Evolutionary conservation across 164 flowering plant species (phyloP), one percentile per base, ranked within the genome.

Genomic region (Macadamia integrifolia): DNA sequence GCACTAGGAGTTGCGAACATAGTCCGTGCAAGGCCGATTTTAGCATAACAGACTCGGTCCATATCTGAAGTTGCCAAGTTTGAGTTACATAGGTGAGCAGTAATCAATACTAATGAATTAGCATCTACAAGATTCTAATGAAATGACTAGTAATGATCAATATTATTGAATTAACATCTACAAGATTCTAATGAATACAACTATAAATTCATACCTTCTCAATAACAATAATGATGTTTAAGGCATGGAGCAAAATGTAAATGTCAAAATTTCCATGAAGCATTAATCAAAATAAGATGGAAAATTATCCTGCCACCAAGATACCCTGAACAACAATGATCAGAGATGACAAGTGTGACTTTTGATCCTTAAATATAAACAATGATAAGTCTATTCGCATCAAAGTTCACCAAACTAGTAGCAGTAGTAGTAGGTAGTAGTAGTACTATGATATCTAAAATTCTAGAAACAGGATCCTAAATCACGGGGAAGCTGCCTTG

Each of bases 201-300:
- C 65, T 65, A 60, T 55, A 48, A 71, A 71, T 66, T 73, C 78
- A 62, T 79, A 80, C 81, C 83, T 83, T 78, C 73, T 58, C 73
- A 61, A 65, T 6, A 74, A 72, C 61, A 18, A 50, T 29, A 60
- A 66, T 62, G 65, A 71, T 68, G 78, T 53, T 64, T 56, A 70
- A 62, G 72, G 72, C 72, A 73, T 49, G 73, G 58, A 77, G 74
- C 69, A 32, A 75, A 9, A 66, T 66, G 63, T 60, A 62, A 50
- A 70, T 62, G 70, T 60, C 60, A 53, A 73, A 72, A 8, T 43
- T 68, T 66, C 79, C 75, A 72, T 52, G 40, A 60, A 74, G 65
- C 64, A 71, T 67, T 62, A 78, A 69, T 15, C n/a, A 46, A 9
- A 60, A 14, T 12, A 30, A 32, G 48, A 10, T 10, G 0, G 31